Evolutionary conservation across 1,284 basidiomycete genomes (phyloP).

Genomic region (Fomitopsis schrenkii): DNA sequence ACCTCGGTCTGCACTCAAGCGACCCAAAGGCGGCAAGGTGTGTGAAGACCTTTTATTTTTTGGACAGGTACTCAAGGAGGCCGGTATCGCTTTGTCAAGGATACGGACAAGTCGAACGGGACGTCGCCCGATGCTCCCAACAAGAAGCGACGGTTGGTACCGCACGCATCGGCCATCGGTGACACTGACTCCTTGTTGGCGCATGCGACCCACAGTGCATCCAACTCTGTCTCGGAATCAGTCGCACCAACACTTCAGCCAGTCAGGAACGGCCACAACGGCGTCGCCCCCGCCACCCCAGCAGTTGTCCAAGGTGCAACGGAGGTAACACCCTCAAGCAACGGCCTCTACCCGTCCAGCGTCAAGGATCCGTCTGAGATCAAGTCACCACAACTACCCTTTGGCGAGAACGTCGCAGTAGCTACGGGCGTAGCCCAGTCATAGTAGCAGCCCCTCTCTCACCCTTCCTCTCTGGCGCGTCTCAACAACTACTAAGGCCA

Average conservation of each 20-base stretch:
- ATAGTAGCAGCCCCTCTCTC: constrained; percentile 29
- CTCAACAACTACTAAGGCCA: not conserved
- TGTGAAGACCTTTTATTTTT: constrained; percentile 24
- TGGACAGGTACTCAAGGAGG: constrained; percentile 5
- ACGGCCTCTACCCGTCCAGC: constrained; percentile 34
- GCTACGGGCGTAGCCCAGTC: constrained; percentile 46
- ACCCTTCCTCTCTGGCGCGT: not conserved
- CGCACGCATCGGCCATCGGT: constrained; percentile 13
- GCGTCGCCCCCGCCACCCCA: constrained; percentile 10
- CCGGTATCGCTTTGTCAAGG: constrained; percentile 35
- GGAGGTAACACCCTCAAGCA: constrained; percentile 7
- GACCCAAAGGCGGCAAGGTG: constrained; percentile 77
- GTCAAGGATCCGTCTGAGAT: constrained; percentile 44
- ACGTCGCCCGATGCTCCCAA: constrained; percentile 69
- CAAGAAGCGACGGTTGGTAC: constrained; percentile 61
- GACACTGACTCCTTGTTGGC: constrained; percentile 17
- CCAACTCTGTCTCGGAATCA: constrained; percentile 26
- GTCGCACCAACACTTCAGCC: constrained; percentile 13
- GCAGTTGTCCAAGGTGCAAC: constrained; percentile 10
- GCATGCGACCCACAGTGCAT: constrained; percentile 40
- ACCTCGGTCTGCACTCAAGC: constrained; percentile 56
- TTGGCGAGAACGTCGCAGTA: constrained; percentile 60
- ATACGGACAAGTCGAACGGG: constrained; percentile 56
- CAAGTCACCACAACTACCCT: constrained; percentile 60
- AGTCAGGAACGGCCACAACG: constrained; percentile 20